Evolutionary conservation across 1,284 basidiomycete genomes (phyloP), one percentile per base, ranked within the genome.

Genomic region (Agaricales sp.): DNA sequence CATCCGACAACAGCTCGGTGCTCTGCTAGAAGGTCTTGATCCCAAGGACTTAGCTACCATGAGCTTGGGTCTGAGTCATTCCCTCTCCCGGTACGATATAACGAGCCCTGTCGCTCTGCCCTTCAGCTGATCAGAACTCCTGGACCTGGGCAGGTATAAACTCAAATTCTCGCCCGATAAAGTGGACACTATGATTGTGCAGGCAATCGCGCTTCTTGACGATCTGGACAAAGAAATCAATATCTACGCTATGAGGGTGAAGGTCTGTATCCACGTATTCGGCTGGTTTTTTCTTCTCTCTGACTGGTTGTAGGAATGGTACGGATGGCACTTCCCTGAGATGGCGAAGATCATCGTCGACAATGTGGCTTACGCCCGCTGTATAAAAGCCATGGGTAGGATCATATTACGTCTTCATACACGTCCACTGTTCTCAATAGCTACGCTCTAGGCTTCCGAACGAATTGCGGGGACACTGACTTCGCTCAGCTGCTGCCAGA

Each of bases 181-280:
- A 70, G 94, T 99, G 46, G 95, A 99, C 66, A 97, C 93, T 19
- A 99, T 99, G 96, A 88, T 99, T 53, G 89, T 99, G 25, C 96
- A 99, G 69, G 95, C 95, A 13, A 97, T 99, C 62, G 95, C 93
- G n/a, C 74, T 99, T 20, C 78, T 99, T 51, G 95, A 99, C 62
- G 95, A 99, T 64, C 75, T 99, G 35, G 95, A 99, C 82, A 99
- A 99, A 72, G 95, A 99, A 71, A 92, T 98, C 67, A 99, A 99
- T 73, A 97, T 98, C 52, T 99, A 98, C 64, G 83, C 93, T 18
- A 99, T 99, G 95, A 82, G 95, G 62, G 92, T 96, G 50, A 98
- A 98, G 80, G 91, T 91, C 54, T 19, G 74, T 59, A 12, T 24
- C 21, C 8, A 20, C 45, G 22, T 13, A 2, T 22, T 35, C 21